Percentiles rank a stretch among this genome's conserved stretches.
Evolutionary conservation across 1,284 basidiomycete genomes (phyloP).

Genomic region (Ganoderma lingzhi): DNA sequence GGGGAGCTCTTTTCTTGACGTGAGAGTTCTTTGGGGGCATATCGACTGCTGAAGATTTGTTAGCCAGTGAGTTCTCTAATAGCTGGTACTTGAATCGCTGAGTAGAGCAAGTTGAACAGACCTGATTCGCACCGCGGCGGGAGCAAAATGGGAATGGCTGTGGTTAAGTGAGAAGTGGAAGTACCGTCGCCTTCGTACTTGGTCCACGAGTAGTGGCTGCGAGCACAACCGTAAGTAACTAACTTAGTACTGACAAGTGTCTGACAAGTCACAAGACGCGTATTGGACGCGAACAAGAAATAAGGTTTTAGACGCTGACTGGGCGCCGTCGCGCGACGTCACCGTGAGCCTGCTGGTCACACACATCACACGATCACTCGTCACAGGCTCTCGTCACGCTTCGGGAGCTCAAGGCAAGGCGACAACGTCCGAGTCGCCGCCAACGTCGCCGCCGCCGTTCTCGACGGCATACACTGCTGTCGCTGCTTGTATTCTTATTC

Average conservation of each 20-base stretch:
- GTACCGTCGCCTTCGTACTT: no score
- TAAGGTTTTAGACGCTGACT: neutral
- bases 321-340: neutral
- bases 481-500: conserved; percentile 9
- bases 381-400: conserved; percentile 11
- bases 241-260: no score
- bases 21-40: conserved; percentile 79
- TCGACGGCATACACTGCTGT: neutral
- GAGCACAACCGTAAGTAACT: no score
- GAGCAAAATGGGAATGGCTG: no score
- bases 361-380: neutral
- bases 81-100: no score
- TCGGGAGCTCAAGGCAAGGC: neutral
- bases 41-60: neutral
- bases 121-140: no score
- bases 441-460: conserved; percentile 2
- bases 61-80: neutral
- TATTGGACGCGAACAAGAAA: neutral
- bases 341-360: neutral
- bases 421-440: conserved; percentile 6
- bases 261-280: no score
- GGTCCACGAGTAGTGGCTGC: no score
- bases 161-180: no score
- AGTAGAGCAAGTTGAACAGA: neutral
- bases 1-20: conserved; percentile 64